These are phyloP conservation scores for Amanita jacksonii DNA, from an alignment of 768 basidiomycete species.

Conservation along the genomic window DNA sequence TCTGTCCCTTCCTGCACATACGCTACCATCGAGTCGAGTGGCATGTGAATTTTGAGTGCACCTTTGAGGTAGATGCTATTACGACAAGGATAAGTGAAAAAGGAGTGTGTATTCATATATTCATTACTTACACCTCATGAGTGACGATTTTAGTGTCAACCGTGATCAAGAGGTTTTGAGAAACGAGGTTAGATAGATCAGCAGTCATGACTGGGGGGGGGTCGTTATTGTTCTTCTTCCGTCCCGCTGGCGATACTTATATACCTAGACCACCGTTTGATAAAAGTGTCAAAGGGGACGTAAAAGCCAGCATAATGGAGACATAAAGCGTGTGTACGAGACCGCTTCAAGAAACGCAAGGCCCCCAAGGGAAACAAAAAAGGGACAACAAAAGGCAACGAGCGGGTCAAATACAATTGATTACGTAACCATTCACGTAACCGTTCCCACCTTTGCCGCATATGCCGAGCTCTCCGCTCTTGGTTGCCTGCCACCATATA, in stretches of 20 bases:
- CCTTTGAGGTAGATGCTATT: neutral
- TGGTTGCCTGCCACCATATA: no score
- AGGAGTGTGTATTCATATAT: neutral
- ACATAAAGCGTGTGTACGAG: no score
- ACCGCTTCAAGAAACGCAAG: no score
- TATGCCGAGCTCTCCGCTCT: no score
- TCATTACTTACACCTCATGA: neutral
- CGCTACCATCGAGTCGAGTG: neutral
- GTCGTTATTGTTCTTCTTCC: neutral
- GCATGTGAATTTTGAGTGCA: conserved; percentile 1
- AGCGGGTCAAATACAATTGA: no score
- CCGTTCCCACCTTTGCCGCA: no score
- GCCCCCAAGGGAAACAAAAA: no score
- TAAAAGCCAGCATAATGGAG: no score
- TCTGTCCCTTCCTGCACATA: neutral
- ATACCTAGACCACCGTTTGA: neutral
- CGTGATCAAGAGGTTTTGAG: neutral
- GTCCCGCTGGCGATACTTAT: neutral
- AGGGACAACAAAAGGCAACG: no score
- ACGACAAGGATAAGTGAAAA: neutral
- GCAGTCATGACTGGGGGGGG: no score
- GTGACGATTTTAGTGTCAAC: neutral
- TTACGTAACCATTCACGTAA: no score
- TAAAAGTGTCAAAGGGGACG: no score
- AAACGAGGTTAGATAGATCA: conserved; percentile 3